Evolutionary conservation across 352 stramenopile species (phyloP).

Genomic region (Globisporangium megalacanthum): DNA sequence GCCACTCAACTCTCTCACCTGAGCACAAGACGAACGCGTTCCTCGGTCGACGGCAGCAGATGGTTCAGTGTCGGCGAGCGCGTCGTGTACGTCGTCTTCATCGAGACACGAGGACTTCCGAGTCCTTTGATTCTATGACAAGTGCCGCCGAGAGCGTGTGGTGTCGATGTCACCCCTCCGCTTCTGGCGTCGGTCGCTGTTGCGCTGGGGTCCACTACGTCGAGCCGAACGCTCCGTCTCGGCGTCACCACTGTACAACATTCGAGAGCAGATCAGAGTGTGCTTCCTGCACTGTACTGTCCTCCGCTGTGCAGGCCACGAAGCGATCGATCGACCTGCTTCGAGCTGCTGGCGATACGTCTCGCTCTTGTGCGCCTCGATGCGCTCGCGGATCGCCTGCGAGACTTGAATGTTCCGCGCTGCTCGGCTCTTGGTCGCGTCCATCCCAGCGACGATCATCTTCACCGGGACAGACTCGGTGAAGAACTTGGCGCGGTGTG

Average conservation of each 20-base stretch:
- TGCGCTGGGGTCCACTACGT: conserved; percentile 3
- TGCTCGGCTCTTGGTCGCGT: conserved; percentile 55
- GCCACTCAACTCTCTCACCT: conserved; percentile 16
- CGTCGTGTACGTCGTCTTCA: conserved; percentile 56
- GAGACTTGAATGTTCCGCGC: conserved; percentile 60
- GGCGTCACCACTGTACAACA: conserved; percentile 6
- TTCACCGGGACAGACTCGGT: conserved; percentile 50
- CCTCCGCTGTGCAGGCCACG: no score
- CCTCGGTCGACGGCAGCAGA: conserved; percentile 49
- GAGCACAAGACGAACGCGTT: conserved; percentile 49
- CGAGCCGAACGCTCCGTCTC: conserved; percentile 11
- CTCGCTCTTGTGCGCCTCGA: conserved; percentile 33
- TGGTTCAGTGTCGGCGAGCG: conserved; percentile 61
- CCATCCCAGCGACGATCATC: conserved; percentile 61
- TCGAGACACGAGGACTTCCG: conserved; percentile 44
- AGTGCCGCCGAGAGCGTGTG: conserved; percentile 3
- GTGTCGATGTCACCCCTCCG: neutral
- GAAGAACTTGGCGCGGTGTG: conserved; percentile 48
- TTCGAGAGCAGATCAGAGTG: neutral
- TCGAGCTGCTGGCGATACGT: conserved; percentile 36
- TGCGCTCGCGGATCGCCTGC: conserved; percentile 56
- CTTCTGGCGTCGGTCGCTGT: no score
- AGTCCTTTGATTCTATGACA: conserved; percentile 5
- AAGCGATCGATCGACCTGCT: conserved; percentile 13
- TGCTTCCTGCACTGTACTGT: neutral